These are phyloP conservation scores for Cladophialophora yegresii DNA, from an alignment of 2,329 filamentous ascomycete species.

Conservation along the genomic window DNA sequence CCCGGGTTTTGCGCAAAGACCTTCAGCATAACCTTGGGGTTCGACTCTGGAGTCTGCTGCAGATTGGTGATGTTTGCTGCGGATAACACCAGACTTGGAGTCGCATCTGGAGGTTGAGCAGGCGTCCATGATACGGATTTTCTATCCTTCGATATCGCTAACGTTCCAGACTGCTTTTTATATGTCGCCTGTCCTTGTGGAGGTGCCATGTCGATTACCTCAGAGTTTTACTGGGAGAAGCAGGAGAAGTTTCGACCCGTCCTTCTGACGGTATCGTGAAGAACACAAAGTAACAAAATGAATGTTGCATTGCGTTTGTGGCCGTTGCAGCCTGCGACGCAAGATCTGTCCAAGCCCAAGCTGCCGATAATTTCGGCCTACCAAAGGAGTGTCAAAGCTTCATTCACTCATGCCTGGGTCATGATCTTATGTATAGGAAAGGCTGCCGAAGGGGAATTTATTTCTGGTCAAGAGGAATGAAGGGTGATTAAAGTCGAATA, in stretches of 20 bases:
- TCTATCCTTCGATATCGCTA: slow-evolving; percentile 73
- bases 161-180: slow-evolving; percentile 92
- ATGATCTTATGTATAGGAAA: background rate
- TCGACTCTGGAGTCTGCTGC: slow-evolving; percentile 88
- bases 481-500: background rate
- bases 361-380: background rate
- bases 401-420: background rate
- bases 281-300: background rate
- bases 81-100: slow-evolving; percentile 67
- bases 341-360: background rate
- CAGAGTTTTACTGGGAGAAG: background rate
- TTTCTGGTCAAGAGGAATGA: background rate
- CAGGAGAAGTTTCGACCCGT: slow-evolving; percentile 8
- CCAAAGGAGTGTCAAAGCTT: background rate
- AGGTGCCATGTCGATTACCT: slow-evolving; percentile 52
- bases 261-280: slow-evolving; percentile 18
- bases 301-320: slow-evolving; percentile 22
- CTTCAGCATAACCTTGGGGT: slow-evolving; percentile 89
- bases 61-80: slow-evolving; percentile 84
- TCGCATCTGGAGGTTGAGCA: slow-evolving; percentile 60
- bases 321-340: background rate
- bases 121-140: slow-evolving; percentile 80
- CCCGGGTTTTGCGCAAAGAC: slow-evolving; percentile 73
- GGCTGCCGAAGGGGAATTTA: background rate
- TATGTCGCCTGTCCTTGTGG: slow-evolving; percentile 72